Base-by-base conservation (phyloP, 140 eudicot species). In the Cichorium intybus region DNA sequence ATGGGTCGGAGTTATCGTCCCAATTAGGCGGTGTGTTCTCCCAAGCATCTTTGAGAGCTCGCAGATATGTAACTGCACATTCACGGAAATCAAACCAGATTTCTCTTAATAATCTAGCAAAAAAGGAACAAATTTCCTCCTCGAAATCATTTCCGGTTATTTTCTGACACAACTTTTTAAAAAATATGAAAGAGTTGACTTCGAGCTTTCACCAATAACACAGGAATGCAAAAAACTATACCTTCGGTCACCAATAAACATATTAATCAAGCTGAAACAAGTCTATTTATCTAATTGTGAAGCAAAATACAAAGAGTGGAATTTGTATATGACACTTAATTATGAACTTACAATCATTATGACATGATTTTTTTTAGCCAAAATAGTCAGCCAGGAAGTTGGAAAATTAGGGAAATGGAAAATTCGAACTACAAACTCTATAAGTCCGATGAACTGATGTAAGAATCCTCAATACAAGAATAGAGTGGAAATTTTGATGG, bases 11-110 rank as follows among this genome's bases (percentile, higher is more conserved):
- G 2, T 82, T 89, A 64, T 58, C 74, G 3, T 27, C 78, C 99
- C 99, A 92, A 71, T 69, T 83, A 10, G 93, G 90, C 3, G 96
- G 99, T 21, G 73, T 72, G 53, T 88, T 88, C 21, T 61, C 26
- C 99, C 95, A 88, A 10, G 15, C 43, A 56, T 64, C 62, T 67
- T 50, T 85, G 14, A 92, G 75, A 45, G 97, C 56, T 18, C 61
- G 66, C 54, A 92, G 64, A 64, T 56, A 55, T 45, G 61, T 43
- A 81, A 3, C 98, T 92, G 79, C 72, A 77, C 18, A 43, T 43
- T 43, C 49, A 43, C 4, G 20, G 49, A 52, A n/a, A 66, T 49
- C 55, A 45, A 34, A 39, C 24, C 11, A 51, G 8, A 16, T 24
- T 49, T 20, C 12, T 61, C 12, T 6, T 17, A 29, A 12, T 34